phyloP scores from a whole-genome alignment of 75 land plant genomes.

The Cryptomeria japonica region DNA sequence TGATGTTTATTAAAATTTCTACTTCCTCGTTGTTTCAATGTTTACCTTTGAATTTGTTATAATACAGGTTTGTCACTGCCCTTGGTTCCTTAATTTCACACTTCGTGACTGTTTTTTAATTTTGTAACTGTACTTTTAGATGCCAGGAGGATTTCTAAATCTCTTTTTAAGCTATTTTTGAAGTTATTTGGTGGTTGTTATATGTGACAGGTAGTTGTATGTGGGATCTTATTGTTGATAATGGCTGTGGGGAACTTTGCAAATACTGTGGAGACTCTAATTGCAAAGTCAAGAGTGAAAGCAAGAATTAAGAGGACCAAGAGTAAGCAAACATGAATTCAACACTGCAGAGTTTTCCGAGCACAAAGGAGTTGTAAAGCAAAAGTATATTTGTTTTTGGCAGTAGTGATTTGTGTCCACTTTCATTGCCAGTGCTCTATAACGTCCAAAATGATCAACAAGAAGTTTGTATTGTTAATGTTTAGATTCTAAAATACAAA shows the following conservation, averaged over 20 bases:
- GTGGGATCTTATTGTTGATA: constrained; percentile 75
- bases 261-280: constrained; percentile 75
- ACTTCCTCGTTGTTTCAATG: not conserved
- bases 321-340: constrained; percentile 42
- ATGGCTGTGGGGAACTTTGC: constrained; percentile 89
- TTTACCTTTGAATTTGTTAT: not conserved
- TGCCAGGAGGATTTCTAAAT: not conserved
- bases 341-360: not conserved
- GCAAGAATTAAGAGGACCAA: constrained; percentile 63
- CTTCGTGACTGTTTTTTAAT: not conserved
- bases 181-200: constrained; percentile 1
- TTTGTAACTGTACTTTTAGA: not conserved
- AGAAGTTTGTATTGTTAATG: not conserved
- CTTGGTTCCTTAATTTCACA: not conserved
- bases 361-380: not conserved
- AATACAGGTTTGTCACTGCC: not conserved
- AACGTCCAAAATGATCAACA: not conserved
- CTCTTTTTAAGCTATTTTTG: not conserved
- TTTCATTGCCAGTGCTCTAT: not conserved
- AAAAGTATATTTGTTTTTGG: not conserved
- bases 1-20: not conserved
- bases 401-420: not conserved
- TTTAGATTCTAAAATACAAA: not conserved
- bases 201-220: constrained; percentile 56
- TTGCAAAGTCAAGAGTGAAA: constrained; percentile 70